Evolutionary conservation across 805 yeast genomes (phyloP), one percentile per base, ranked within the genome.

Genomic region (Pichia gijzeniarum): DNA sequence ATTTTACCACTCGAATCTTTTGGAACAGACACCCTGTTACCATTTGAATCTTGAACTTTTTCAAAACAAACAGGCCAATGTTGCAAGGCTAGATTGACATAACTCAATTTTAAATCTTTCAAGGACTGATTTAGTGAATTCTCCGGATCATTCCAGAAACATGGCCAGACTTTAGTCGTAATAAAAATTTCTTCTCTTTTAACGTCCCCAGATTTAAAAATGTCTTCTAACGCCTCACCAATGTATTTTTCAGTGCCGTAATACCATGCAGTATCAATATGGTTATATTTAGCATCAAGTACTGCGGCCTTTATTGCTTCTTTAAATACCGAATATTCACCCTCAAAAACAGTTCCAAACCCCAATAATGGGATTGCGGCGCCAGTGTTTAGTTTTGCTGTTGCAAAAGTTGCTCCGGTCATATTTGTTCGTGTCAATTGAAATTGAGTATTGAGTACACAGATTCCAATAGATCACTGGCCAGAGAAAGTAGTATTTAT

Each of bases 161-260:
- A 61, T 47, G 70, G 63, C 77, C 83, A 78, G 45, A 85, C 72
- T 61, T 85, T 85, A 49, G 93, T 84, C 53, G 91, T 84, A 54
- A 85, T 68, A 55, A 81, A 85, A 17, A 85, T 51, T 46, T 72
- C 75, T 50, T 76, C 76, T 57, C 81, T 66, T 52, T 70, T 70
- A 41, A 73, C 61, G 16, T 59, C 55, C 12, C 77, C 75, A 47
- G 69, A 72, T 14, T 62, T 71, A 48, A 77, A 65, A 46, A 74
- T 60, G 48, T 72, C 72, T 43, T 71, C 68, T 49, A 80, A 62
- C 51, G 68, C 75, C 47, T 70, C 62, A 1, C 77, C 77, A 40
- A 73, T 60, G 45, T 59, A 55, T 30, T 57, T 54, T 51, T 73
- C 78, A 3, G 73, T 65, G 1, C 70, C 73, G 49, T 75, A 75